phyloP scores from a whole-genome alignment of 2,329 filamentous ascomycete species.

The Tolypocladium ovalisporum region DNA sequence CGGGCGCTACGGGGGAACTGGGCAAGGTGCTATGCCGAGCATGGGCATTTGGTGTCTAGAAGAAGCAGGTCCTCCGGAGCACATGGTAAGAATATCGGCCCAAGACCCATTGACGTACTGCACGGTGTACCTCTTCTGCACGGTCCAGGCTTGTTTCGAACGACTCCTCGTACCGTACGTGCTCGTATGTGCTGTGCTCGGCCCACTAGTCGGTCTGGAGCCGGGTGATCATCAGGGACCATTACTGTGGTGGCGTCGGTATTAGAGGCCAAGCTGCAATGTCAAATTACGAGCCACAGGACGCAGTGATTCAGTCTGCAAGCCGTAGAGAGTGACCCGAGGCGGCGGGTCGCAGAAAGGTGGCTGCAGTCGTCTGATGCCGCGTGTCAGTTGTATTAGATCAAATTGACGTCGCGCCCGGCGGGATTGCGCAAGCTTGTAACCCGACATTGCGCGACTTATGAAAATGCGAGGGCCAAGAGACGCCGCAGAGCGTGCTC shows the following conservation, averaged over 20 bases:
- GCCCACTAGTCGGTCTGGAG: not conserved
- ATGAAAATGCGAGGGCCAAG: not conserved
- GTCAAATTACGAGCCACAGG: not conserved
- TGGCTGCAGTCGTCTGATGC: not conserved
- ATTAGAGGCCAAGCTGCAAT: not conserved
- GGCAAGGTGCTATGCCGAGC: not conserved
- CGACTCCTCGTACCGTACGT: not conserved
- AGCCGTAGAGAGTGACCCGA: not conserved
- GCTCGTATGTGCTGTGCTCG: not conserved
- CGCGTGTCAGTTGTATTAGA: not conserved
- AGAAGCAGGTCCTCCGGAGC: not conserved
- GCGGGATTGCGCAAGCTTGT: not conserved
- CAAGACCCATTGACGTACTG: not conserved
- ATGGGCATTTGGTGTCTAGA: not conserved
- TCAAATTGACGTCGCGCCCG: not conserved
- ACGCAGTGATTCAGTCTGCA: not conserved
- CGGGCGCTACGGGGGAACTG: not conserved
- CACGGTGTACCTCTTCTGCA: not conserved
- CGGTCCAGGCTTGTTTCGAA: not conserved
- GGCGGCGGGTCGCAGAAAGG: not conserved
- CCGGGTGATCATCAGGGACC: not conserved
- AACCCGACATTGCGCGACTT: not conserved
- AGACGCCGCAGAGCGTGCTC: not conserved
- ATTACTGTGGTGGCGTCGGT: not conserved
- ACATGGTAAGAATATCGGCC: not conserved